Base-by-base conservation (phyloP, 371 early-diverging fungal genomes). In the Lichtheimia ramosa region DNA sequence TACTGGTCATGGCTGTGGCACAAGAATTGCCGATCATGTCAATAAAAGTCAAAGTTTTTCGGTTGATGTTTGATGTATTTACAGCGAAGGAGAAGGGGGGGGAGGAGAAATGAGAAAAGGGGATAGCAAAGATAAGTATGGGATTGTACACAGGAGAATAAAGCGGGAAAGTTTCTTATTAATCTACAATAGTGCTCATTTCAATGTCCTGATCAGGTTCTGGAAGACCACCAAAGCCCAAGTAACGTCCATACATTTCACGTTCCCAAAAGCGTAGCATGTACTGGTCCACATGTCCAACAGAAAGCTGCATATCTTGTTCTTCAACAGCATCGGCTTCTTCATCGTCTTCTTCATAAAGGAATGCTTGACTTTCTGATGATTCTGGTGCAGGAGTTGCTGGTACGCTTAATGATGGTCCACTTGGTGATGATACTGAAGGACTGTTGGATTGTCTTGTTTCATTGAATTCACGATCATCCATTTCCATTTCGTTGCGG, bases 211-310 rank as follows among this genome's bases (percentile, higher is more conserved):
- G 34, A 34, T 16, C 27, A 21, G 39, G 16, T 18, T 57, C 58
- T 7, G 79, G 70, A 56, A 84, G 43, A 23, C 86, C 82, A 23
- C 84, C 85, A 73, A 87, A 83, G 25, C 88, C 84, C 69, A 84
- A 75, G 58, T 82, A 71, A n/a, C 69, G 66, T 2, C 83, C 85
- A 75, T 82, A 69, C 64, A 74, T 63, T 58, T 87, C 83, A 27
- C 78, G 62, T 54, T 88, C 86, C 75, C 81, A 79, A 48, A 84
- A 83, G 25, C 85, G 83, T 18, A 89, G 72, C 85, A 88, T 89
- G 61, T 89, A 90, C 62, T 87, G 82, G 59, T 90, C 90, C 40
- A 90, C 84, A 64, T 87, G 87, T 15, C 84, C 87, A 25, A 83
- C 70, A 27, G 78, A 71, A 8, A 73, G 52, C 48, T 75, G 70